Evolutionary conservation across 1,139 yeast genomes (phyloP).

Genomic region (Geotrichum macrosporum): DNA sequence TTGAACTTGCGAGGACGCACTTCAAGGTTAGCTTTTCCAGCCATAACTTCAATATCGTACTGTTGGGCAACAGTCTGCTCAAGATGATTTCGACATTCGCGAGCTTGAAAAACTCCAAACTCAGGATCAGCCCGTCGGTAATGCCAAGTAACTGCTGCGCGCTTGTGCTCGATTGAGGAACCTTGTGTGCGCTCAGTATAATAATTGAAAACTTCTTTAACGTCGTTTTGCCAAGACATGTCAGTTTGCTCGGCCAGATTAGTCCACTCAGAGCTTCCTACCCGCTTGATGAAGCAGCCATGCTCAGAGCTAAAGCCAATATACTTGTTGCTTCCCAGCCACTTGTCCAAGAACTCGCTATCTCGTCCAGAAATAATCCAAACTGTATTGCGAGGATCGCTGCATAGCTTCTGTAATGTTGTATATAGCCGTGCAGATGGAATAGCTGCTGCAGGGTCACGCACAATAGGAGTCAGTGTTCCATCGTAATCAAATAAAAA

Average conservation of each 20-base stretch:
- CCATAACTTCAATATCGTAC: constrained; percentile 93
- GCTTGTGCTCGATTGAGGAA: constrained; percentile 76
- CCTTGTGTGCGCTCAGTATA: constrained; percentile 92
- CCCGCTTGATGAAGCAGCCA: constrained; percentile 86
- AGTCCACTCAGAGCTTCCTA: constrained; percentile 62
- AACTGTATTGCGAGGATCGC: constrained; percentile 77
- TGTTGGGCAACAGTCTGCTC: constrained; percentile 55
- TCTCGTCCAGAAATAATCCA: constrained; percentile 98
- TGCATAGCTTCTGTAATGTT: constrained; percentile 56
- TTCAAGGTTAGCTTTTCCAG: constrained; percentile 93
- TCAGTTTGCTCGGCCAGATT: constrained; percentile 79
- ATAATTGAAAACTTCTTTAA: constrained; percentile 63
- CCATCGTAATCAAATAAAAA: constrained; percentile 96
- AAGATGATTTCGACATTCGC: constrained; percentile 62
- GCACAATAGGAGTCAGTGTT: constrained; percentile 90
- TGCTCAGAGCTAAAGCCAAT: constrained; percentile 94
- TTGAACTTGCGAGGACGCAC: constrained; percentile 91
- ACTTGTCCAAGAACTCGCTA: constrained; percentile 78
- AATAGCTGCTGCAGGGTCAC: constrained; percentile 97
- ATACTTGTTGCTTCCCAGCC: constrained; percentile 64
- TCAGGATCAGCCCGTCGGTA: constrained; percentile 93
- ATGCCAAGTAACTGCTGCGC: constrained; percentile 97
- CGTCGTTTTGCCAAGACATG: constrained; percentile 91
- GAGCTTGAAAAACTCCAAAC: constrained; percentile 81
- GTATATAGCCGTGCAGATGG: constrained; percentile 72